Percentiles rank a stretch among this genome's conserved stretches.
phyloP scores from a whole-genome alignment of 192 early-diverging fungal species.

The Ambispora gerdemannii region DNA sequence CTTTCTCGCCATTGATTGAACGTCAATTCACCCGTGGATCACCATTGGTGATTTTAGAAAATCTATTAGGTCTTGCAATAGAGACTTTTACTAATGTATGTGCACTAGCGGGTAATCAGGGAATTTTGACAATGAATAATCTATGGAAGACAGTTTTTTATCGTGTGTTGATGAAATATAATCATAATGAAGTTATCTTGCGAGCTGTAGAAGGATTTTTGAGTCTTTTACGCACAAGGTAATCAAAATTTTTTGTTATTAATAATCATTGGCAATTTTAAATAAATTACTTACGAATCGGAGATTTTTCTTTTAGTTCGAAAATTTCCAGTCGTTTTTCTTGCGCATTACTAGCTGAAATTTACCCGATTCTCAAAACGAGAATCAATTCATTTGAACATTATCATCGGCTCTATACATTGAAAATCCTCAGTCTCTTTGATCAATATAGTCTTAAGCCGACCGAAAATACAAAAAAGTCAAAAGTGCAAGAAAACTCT shows the following conservation, averaged over 20 bases:
- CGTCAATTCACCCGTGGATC: slow-evolving; percentile 45
- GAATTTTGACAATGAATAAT: slow-evolving; percentile 29
- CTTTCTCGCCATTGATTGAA: slow-evolving; percentile 29
- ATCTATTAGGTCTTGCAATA: slow-evolving; percentile 49
- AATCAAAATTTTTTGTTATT: not conserved
- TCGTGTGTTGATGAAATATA: slow-evolving; percentile 41
- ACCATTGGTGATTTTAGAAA: slow-evolving; percentile 42
- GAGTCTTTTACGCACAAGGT: slow-evolving; percentile 29
- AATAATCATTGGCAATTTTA: too few species aligned
- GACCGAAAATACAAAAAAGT: slow-evolving; percentile 31
- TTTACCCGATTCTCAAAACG: slow-evolving; percentile 50
- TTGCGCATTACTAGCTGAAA: slow-evolving; percentile 40
- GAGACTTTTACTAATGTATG: slow-evolving; percentile 42
- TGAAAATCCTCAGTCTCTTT: slow-evolving; percentile 68
- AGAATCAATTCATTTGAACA: slow-evolving; percentile 61
- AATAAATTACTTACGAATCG: too few species aligned
- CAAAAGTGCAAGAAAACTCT: slow-evolving; percentile 32
- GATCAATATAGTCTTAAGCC: slow-evolving; percentile 56
- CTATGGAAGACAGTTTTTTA: slow-evolving; percentile 43
- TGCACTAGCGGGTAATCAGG: slow-evolving; percentile 20
- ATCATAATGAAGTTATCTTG: slow-evolving; percentile 47
- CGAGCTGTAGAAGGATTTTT: slow-evolving; percentile 47
- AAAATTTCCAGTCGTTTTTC: slow-evolving; percentile 35
- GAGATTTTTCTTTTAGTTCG: not conserved
- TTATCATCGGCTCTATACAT: slow-evolving; percentile 57